phyloP scores from a whole-genome alignment of 176 grass and related monocot species.

The Zoysia japonica region DNA sequence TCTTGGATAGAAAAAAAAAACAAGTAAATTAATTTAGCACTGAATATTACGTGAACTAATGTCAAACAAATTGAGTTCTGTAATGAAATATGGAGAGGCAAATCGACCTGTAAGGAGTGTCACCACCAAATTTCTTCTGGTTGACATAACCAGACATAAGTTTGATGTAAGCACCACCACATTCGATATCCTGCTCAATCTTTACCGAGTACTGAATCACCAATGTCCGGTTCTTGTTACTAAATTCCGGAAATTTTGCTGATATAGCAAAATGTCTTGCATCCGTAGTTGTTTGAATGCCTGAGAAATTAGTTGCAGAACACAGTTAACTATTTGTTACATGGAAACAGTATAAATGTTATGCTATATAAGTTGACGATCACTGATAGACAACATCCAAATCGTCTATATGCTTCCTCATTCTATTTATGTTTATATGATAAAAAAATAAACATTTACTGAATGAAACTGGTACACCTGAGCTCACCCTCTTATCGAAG shows the following conservation, averaged over 20 bases:
- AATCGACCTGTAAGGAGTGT: slow-evolving; percentile 82
- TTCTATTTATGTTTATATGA: neutral
- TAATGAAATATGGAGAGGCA: slow-evolving; percentile 5
- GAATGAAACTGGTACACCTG: neutral
- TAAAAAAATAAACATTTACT: neutral
- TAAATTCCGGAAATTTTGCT: slow-evolving; percentile 76
- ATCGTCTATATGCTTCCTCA: neutral
- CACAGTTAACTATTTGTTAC: slow-evolving; percentile 1
- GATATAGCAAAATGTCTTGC: slow-evolving; percentile 82
- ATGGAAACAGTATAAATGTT: neutral
- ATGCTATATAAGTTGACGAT: slow-evolving; percentile 8
- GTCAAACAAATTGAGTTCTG: neutral
- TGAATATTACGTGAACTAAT: neutral
- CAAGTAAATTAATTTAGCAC: neutral
- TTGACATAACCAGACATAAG: slow-evolving; percentile 89
- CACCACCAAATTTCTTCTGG: slow-evolving; percentile 90
- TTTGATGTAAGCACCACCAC: slow-evolving; percentile 88
- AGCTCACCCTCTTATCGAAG: neutral
- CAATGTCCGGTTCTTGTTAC: slow-evolving; percentile 71
- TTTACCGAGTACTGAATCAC: slow-evolving; percentile 86
- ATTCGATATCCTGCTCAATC: slow-evolving; percentile 88
- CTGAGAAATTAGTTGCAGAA: slow-evolving; percentile 40
- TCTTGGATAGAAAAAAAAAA: neutral
- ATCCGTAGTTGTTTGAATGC: slow-evolving; percentile 72
- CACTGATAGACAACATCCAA: neutral